Evolutionary conservation across 2,329 filamentous ascomycete species (phyloP), one percentile per base, ranked within the genome.

Genomic region (Daldinia sp.): DNA sequence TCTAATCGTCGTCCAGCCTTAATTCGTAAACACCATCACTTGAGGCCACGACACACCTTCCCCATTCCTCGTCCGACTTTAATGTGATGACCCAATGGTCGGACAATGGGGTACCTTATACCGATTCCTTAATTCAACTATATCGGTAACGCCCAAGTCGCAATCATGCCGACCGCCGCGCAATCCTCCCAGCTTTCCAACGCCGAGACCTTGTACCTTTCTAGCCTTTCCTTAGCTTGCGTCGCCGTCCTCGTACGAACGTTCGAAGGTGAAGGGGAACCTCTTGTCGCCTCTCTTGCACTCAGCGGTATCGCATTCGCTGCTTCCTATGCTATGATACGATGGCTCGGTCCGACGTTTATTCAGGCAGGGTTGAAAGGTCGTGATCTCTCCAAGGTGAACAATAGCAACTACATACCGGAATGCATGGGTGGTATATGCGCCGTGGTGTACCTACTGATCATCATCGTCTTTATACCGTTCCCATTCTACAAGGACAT

Each of bases 401-500:
- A 76, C 68, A 76, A 73, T 63, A 71, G 83, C 76, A 70, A 76
- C 43, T 75, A 87, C 71, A 87, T 87, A 69, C 95, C 95, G 19
- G 95, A 99, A 78, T 94, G 92, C 69, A 97, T 99, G 94, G 95
- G 95, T 27, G 92, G 93, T 60, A 86, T 99, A 23, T 96, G 92
- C 75, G 95, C 94, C 7, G 87, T 95, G 68, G 93, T 98, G 23
- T 98, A 98, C 78, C 84, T 99, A 41, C 84, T 99, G 68, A 86
- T 89, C 50, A 85, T 98, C 69, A 96, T 98, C 69, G 81, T 93
- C 66, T 99, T 99, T 77, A 93, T 98, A 61, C 95, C 95, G 0
- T 97, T 97, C 78, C 92, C 94, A 1, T 98, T 99, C 77, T 98
- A 97, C 82, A 96, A 97, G 79, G 94, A 98, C 76, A 96, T 99